Base-by-base conservation (phyloP, 495 filamentous ascomycete genomes). In the Darksidea phi region DNA sequence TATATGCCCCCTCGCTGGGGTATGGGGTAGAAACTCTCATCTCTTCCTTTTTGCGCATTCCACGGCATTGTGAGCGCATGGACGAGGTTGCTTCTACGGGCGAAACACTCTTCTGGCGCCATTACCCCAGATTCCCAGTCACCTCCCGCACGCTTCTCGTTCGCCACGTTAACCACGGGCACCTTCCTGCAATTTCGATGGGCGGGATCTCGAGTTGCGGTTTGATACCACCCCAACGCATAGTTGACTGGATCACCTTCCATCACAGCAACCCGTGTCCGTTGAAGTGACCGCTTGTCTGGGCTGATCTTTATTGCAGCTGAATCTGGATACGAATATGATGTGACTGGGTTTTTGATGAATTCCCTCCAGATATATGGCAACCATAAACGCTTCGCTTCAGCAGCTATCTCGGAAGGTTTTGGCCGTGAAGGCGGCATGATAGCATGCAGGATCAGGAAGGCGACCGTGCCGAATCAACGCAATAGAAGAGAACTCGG, bases 91-190 rank as follows among this genome's bases (percentile, higher is more conserved):
- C 85, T 88, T 55, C 88, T 78, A 54, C 87, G 77, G 66, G 84
- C 85, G 20, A 91, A 79, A 38, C 82, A 83, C 68, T 90, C 85
- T 69, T 91, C 88, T 26, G 86, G 88, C 18, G 85, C 85, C 54
- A 86, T 82, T 18, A 80, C 77, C 24, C 85, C 86, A 5, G 85
- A 87, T 64, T 90, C 87, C 88, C 88, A 91, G 59, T 89, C 88
- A 1, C 88, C 88, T 0, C 88, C 88, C 0, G 88, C 76, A 28
- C 87, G 78, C 62, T 84, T 87, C 67, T 91, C 88, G 68, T 90
- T 86, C 11, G 88, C 87, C 49, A 85, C 82, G 66, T 86, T 90
- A 57, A 91, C 82, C 34, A 90, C 84, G 6, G 87, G 84, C 54
- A 91, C 81, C 15, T 72, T 63, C 28, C 71, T 71, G 28, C 67